Evolutionary conservation across 192 early-diverging fungal species (phyloP).

Genomic region (Rhizophagus clarus): DNA sequence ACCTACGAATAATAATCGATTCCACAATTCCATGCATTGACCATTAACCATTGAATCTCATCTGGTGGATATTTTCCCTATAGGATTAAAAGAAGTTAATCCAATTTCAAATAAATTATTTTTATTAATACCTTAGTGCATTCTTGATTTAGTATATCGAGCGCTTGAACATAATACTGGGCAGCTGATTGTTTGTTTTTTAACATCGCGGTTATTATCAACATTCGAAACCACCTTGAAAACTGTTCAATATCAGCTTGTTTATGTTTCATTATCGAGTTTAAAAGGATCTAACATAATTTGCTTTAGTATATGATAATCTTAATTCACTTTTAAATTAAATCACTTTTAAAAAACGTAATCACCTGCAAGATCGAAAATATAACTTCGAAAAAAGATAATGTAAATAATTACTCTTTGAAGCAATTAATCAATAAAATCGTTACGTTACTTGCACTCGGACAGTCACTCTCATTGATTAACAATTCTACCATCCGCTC

Average conservation of each 20-base stretch:
- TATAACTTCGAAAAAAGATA: constrained; percentile 5
- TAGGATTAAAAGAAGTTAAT: background rate
- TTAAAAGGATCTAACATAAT: constrained; percentile 19
- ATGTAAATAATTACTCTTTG: too few species aligned
- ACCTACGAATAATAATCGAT: constrained; percentile 37
- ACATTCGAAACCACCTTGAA: constrained; percentile 33
- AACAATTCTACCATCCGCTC: constrained; percentile 35
- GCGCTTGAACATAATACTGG: constrained; percentile 28
- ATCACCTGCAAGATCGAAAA: constrained; percentile 18
- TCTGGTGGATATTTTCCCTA: constrained; percentile 33
- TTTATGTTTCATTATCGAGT: constrained; percentile 24
- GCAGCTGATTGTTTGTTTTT: constrained; percentile 15
- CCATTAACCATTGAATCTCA: constrained; percentile 37
- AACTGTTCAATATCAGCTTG: constrained; percentile 28
- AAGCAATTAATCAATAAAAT: too few species aligned
- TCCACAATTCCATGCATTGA: constrained; percentile 34
- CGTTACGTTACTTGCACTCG: constrained; percentile 16
- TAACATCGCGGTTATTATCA: constrained; percentile 24
- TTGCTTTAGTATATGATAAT: background rate
- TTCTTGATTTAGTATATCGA: constrained; percentile 30
- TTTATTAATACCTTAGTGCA: constrained; percentile 15
- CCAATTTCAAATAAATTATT: background rate
- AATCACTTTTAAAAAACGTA: background rate
- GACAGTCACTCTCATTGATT: constrained; percentile 29
- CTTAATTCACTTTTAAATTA: background rate